Evolutionary conservation across 2,329 filamentous ascomycete genomes (phyloP), one percentile per base, ranked within the genome.

Genomic region (Capronia coronata): DNA sequence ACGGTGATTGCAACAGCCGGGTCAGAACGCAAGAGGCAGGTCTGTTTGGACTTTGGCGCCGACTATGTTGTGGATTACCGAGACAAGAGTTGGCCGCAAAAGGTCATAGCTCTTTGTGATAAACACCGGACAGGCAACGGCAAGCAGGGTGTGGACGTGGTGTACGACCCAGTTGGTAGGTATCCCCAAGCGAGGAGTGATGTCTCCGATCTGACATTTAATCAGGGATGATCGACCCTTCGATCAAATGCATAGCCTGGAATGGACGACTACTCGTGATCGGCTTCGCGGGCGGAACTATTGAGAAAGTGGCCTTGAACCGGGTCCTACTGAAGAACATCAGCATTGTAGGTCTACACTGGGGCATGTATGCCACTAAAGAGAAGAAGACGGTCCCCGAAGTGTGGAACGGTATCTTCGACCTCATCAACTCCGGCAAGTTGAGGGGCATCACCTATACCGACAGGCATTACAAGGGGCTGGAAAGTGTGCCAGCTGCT

Each of bases 271-370:
- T 97, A 48, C 71, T 96, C 37, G 81, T 97, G 3, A 83, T 97
- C 59, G 91, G 91, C 0, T 97, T 96, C 64, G 89, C 90, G 0
- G 86, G 83, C 0, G 87, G 87, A 0, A 75, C 74, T 43, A 95
- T 96, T 59, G 91, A 97, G 70, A 94, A 93, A 71, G 80, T 97
- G 35, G 86, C 89, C 10, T 82, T 94, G 73, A 97, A 97, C 68
- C 84, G 91, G 67, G 87, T 96, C 21, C 69, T 96, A 55, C 71
- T 97, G 59, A 97, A 96, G 77, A 96, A 96, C 66, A 91, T 96
- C 56, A 84, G 82, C 56, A 73, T 97, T 10, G 86, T 96, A 1
- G 91, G 91, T 1, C 72, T 96, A 62, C 87, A 94, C 70, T 97
- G 91, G 91, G 91, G 91, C 10, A 82, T 53, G 50, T 96, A 96